These are phyloP conservation scores for Perkinsus olseni DNA, from an alignment of 169 alveolate species.

Conservation along the genomic window DNA sequence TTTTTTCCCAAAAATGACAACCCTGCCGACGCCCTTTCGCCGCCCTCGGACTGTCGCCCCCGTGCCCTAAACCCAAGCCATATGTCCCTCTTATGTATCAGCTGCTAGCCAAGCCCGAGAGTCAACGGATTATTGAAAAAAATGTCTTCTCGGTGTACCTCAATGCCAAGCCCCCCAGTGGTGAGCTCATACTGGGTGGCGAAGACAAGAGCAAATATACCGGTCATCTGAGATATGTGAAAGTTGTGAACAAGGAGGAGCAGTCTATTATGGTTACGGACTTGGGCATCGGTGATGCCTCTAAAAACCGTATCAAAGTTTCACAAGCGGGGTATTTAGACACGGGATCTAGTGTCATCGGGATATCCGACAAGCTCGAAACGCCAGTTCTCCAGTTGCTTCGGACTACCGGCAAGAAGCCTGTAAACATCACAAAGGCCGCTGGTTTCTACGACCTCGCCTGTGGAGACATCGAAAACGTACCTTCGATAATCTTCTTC, in stretches of 20 bases:
- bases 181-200: not conserved
- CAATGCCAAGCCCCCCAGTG: not conserved
- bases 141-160: not conserved
- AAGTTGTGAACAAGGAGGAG: not conserved
- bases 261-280: not conserved
- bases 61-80: not conserved
- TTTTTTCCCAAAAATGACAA: too few relatives aligned
- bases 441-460: not conserved
- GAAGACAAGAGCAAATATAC: not conserved
- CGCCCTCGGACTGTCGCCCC: not conserved
- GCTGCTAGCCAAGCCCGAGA: not conserved
- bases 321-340: not conserved
- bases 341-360: not conserved
- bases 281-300: not conserved
- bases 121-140: not conserved
- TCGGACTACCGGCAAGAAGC: not conserved
- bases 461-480: not conserved
- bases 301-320: not conserved
- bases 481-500: not conserved
- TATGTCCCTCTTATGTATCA: not conserved
- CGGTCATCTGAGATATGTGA: not conserved
- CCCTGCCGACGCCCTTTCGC: not conserved
- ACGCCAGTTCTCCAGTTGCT: not conserved
- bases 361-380: not conserved
- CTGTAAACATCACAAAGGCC: not conserved